Percentiles rank a stretch among this genome's conserved stretches.
These are phyloP conservation scores for Verticillium alfalfae DNA, from an alignment of 2,329 filamentous ascomycete species.

Conservation along the genomic window DNA sequence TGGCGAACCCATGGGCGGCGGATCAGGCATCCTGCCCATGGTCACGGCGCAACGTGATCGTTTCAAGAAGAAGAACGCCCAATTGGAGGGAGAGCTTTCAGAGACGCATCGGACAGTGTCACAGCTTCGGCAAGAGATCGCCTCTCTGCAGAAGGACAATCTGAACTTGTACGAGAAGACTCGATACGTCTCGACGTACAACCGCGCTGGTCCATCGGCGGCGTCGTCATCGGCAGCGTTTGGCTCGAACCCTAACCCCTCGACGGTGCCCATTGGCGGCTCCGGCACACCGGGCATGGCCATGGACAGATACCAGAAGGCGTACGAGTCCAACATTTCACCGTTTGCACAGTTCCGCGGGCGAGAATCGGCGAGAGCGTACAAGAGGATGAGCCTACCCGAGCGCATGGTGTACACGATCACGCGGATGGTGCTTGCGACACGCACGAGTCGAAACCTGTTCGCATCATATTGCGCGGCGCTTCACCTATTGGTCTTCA, in stretches of 20 bases:
- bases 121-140: conserved; percentile 82
- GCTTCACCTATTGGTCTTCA: conserved; percentile 81
- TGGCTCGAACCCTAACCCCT: conserved; percentile 67
- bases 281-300: conserved; percentile 55
- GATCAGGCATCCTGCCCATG: conserved; percentile 91
- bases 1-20: conserved; percentile 63
- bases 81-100: conserved; percentile 85
- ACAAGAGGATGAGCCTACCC: conserved; percentile 87
- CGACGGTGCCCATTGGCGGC: conserved; percentile 58
- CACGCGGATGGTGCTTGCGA: conserved; percentile 85
- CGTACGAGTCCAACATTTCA: conserved; percentile 92
- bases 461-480: conserved; percentile 90
- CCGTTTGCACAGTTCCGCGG: conserved; percentile 94
- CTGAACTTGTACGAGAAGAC: conserved; percentile 96
- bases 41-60: conserved; percentile 95
- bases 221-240: conserved; percentile 63
- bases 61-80: conserved; percentile 91
- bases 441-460: conserved; percentile 82
- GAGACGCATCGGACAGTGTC: conserved; percentile 78
- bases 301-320: conserved; percentile 80
- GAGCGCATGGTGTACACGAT: conserved; percentile 88
- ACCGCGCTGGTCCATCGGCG: conserved; percentile 56
- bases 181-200: conserved; percentile 91
- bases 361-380: conserved; percentile 84
- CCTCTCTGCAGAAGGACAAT: conserved; percentile 92